Conservation (phyloP, 2,329 filamentous ascomycete genomes). For the Neonectria hederae region DNA sequence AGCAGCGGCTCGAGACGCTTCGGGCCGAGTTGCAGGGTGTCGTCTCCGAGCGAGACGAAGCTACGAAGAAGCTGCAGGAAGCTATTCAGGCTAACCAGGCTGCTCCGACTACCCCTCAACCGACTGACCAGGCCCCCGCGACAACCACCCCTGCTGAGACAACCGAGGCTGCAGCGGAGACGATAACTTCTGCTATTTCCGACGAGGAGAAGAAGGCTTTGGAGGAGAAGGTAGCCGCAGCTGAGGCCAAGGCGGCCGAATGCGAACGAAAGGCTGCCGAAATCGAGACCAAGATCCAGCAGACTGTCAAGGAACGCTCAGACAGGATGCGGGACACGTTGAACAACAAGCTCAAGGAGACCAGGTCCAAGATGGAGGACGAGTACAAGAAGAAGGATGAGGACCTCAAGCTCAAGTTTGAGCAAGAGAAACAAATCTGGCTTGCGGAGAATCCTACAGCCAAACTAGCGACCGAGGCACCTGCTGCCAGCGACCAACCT, state of each 20-base stretch:
- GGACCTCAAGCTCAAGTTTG: conserved; percentile 64
- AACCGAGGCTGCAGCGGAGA: conserved; percentile 29
- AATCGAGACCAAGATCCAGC: conserved; percentile 69
- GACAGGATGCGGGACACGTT: conserved; percentile 75
- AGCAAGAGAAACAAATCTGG: conserved; percentile 72
- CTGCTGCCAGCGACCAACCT: conserved; percentile 32
- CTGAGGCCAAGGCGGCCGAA: conserved; percentile 70
- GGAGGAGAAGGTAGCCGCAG: conserved; percentile 68
- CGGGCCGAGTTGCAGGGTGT: conserved; percentile 69
- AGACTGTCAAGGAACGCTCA: conserved; percentile 70
- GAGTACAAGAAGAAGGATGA: conserved; percentile 64
- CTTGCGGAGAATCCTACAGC: conserved; percentile 59
- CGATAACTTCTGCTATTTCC: conserved; percentile 47
- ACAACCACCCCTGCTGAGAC: conserved; percentile 26
- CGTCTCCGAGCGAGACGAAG: conserved; percentile 71
- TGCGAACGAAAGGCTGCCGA: conserved; percentile 71
- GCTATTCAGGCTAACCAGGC: conserved; percentile 46
- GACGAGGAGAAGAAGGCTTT: conserved; percentile 69
- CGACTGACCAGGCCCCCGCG: conserved; percentile 24
- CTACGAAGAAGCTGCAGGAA: conserved; percentile 53
- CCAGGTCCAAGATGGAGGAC: conserved; percentile 62
- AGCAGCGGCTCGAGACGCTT: conserved; percentile 67
- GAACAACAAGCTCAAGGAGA: conserved; percentile 76
- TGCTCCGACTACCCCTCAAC: conserved; percentile 45
- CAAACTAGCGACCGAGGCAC: conserved; percentile 37